Conservation (phyloP, 805 yeast genomes). For the Ogataea parapolymorpha region DNA sequence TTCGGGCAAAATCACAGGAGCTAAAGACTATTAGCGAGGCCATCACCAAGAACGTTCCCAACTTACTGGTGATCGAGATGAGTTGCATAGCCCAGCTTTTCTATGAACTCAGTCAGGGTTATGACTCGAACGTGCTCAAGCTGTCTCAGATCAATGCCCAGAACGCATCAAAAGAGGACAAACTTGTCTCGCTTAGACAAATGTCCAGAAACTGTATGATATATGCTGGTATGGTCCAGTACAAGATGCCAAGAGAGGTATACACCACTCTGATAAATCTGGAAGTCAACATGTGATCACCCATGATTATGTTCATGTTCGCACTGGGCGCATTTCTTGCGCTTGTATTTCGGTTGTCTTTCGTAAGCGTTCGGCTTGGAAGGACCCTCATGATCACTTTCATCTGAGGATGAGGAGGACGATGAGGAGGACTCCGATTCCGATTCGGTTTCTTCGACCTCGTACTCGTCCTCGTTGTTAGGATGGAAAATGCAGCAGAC, state of each 20-base stretch:
- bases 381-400: slow-evolving; percentile 23
- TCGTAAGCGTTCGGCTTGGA: slow-evolving; percentile 79
- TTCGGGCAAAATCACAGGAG: slow-evolving; percentile 66
- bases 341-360: slow-evolving; percentile 65
- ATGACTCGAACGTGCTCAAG: slow-evolving; percentile 17
- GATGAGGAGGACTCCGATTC: slow-evolving; percentile 25
- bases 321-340: slow-evolving; percentile 16
- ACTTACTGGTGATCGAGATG: slow-evolving; percentile 77
- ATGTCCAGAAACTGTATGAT: slow-evolving; percentile 87
- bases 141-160: slow-evolving; percentile 26
- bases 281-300: slow-evolving; percentile 40
- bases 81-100: slow-evolving; percentile 62
- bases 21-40: slow-evolving; percentile 62
- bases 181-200: slow-evolving; percentile 50
- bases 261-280: slow-evolving; percentile 66
- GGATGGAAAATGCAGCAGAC: slow-evolving; percentile 89
- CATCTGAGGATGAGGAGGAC: slow-evolving; percentile 19
- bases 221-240: slow-evolving; percentile 92
- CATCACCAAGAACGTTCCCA: slow-evolving; percentile 76
- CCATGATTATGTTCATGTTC: slow-evolving; percentile 14
- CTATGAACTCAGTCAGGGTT: slow-evolving; percentile 40
- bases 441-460: slow-evolving; percentile 21
- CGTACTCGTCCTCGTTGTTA: slow-evolving; percentile 48
- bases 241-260: slow-evolving; percentile 84
- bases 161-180: slow-evolving; percentile 48